phyloP scores from a whole-genome alignment of 768 basidiomycete genomes.

The Russula sp. region DNA sequence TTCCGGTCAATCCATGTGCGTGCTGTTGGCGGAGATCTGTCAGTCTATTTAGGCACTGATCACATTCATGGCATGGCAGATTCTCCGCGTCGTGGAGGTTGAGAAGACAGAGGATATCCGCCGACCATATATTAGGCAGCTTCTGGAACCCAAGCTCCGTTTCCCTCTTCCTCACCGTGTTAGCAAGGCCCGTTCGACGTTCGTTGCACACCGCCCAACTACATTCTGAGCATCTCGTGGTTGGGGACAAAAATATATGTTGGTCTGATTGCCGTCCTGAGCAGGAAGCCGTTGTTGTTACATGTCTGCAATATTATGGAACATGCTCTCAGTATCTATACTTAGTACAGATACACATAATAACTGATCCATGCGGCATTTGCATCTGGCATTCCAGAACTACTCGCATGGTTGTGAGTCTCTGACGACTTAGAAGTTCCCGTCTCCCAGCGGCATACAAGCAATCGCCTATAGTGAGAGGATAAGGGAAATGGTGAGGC shows the following conservation, averaged over 20 bases:
- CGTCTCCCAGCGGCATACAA: too few relatives aligned
- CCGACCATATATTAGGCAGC: conserved; percentile 97
- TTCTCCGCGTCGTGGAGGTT: conserved; percentile 95
- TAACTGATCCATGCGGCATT: neutral
- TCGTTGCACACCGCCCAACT: conserved; percentile 68
- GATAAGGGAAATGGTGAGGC: too few relatives aligned
- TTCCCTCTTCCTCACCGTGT: conserved; percentile 97
- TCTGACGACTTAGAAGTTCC: neutral
- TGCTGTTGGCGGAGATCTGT: neutral
- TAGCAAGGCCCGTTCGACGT: conserved; percentile 69
- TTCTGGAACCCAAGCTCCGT: conserved; percentile 82
- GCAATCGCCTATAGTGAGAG: too few relatives aligned
- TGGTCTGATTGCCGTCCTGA: neutral
- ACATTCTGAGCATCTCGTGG: conserved; percentile 48
- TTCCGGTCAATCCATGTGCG: conserved; percentile 97
- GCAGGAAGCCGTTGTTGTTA: neutral
- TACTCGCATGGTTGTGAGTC: neutral
- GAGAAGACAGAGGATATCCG: conserved; percentile 88
- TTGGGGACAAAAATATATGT: neutral
- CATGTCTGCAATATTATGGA: neutral
- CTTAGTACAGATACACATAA: neutral
- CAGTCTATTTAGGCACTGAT: neutral
- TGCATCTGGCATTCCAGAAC: neutral
- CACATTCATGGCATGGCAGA: conserved; percentile 42
- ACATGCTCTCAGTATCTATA: neutral